Conservation (phyloP, 768 basidiomycete genomes). For the Boletellus emodensis region DNA sequence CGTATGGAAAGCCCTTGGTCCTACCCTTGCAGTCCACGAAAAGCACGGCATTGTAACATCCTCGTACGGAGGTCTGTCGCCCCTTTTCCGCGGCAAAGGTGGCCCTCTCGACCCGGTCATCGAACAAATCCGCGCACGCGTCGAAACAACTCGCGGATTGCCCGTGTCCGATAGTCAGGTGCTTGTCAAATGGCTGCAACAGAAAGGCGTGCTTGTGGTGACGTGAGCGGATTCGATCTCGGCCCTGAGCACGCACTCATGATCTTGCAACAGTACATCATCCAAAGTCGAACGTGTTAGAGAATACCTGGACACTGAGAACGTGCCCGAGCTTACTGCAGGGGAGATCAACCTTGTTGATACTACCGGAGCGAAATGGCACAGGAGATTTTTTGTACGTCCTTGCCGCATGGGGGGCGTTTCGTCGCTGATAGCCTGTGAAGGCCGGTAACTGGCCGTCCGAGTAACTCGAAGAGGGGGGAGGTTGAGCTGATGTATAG, state of each 20-base stretch:
- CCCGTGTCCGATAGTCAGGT: constrained; percentile 29
- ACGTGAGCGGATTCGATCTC: constrained; percentile 19
- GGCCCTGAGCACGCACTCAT: neutral
- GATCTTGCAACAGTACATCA: constrained; percentile 25
- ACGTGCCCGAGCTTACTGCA: constrained; percentile 24
- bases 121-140: constrained; percentile 29
- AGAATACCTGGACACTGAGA: constrained; percentile 32
- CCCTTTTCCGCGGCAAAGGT: constrained; percentile 33
- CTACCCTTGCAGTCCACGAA: constrained; percentile 33
- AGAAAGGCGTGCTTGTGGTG: constrained; percentile 29
- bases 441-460: constrained; percentile 19
- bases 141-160: constrained; percentile 22
- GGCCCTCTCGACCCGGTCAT: constrained; percentile 41
- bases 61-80: constrained; percentile 39
- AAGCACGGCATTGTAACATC: constrained; percentile 37
- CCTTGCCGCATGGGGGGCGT: neutral
- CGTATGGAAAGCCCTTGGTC: constrained; percentile 40
- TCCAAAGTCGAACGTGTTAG: constrained; percentile 30
- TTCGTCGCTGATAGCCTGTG: neutral
- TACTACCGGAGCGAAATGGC: constrained; percentile 19
- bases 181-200: constrained; percentile 28
- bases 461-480: constrained; percentile 7
- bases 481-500: neutral
- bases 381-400: constrained; percentile 28
- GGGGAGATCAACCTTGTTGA: constrained; percentile 27